Percentiles rank a stretch among this genome's conserved stretches.
These are phyloP conservation scores for Kondoa subrosea DNA, from an alignment of 768 basidiomycete genomes.

Conservation along the genomic window DNA sequence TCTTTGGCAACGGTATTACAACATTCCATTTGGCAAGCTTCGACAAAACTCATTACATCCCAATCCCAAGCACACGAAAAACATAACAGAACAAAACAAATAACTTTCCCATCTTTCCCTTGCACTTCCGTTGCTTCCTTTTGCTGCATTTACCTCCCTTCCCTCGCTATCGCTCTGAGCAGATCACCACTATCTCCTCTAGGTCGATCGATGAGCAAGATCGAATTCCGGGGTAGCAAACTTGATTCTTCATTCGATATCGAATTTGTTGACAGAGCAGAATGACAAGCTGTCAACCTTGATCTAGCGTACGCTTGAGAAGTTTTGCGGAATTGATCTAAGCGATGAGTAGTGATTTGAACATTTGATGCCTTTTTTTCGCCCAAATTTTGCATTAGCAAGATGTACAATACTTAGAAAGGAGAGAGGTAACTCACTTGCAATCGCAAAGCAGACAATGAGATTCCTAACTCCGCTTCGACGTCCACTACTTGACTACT, in stretches of 20 bases:
- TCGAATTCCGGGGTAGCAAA: no score
- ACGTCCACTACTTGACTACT: not conserved
- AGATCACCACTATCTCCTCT: not conserved
- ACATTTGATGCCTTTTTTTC: not conserved
- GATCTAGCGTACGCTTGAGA: not conserved
- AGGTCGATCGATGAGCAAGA: no score
- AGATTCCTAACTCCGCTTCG: slow-evolving; percentile 3
- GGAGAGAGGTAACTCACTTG: slow-evolving; percentile 1
- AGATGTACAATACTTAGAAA: not conserved
- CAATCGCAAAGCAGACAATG: not conserved
- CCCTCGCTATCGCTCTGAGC: not conserved
- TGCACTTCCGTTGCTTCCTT: no score
- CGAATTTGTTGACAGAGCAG: slow-evolving; percentile 5
- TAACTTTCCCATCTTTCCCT: no score
- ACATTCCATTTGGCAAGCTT: not conserved
- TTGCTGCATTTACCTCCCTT: no score
- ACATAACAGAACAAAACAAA: no score
- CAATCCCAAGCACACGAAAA: not conserved
- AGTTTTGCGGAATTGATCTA: not conserved
- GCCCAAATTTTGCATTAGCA: not conserved
- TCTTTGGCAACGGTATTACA: not conserved
- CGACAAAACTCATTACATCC: not conserved
- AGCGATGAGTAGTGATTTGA: slow-evolving; percentile 3
- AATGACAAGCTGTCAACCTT: not conserved
- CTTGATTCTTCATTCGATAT: not conserved